A percentile compares a stretch with the other conserved stretches of the same genome.
Conservation (phyloP, 2,329 filamentous ascomycete genomes). For the Fusarium circinatum region DNA sequence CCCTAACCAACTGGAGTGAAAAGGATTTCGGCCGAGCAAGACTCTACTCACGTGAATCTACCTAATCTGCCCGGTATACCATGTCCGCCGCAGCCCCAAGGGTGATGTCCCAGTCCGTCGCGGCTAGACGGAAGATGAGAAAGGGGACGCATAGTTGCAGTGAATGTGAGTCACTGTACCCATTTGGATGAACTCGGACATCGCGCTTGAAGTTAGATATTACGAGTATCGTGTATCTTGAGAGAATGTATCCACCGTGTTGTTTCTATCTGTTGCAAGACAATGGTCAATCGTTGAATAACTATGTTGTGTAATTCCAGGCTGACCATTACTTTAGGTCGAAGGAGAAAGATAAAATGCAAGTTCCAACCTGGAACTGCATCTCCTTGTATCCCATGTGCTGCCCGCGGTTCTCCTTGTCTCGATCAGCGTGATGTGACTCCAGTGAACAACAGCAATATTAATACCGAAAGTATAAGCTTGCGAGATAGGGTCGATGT, state of each 20-base stretch:
- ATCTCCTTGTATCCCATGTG: not conserved
- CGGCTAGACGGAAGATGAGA: not conserved
- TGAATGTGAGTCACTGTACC: not conserved
- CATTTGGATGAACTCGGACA: accelerated
- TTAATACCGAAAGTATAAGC: not conserved
- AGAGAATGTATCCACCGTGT: no score
- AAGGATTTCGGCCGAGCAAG: not conserved
- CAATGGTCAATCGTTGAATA: no score
- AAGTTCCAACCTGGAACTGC: not conserved
- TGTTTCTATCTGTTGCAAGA: accelerated
- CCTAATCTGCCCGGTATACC: not conserved
- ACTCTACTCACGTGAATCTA: accelerated
- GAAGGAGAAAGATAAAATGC: not conserved
- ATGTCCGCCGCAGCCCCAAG: not conserved
- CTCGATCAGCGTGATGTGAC: not conserved
- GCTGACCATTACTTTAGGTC: not conserved
- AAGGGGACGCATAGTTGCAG: not conserved
- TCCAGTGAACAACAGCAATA: not conserved
- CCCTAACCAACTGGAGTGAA: accelerated
- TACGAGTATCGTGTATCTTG: accelerated
- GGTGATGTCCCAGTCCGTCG: not conserved
- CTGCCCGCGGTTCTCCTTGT: not conserved
- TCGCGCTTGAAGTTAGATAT: no score
- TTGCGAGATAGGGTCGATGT: not conserved
- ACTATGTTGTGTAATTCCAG: accelerated